These are phyloP conservation scores for Dactylellina parvicollis DNA, from an alignment of 2,329 filamentous ascomycete species.

Conservation along the genomic window DNA sequence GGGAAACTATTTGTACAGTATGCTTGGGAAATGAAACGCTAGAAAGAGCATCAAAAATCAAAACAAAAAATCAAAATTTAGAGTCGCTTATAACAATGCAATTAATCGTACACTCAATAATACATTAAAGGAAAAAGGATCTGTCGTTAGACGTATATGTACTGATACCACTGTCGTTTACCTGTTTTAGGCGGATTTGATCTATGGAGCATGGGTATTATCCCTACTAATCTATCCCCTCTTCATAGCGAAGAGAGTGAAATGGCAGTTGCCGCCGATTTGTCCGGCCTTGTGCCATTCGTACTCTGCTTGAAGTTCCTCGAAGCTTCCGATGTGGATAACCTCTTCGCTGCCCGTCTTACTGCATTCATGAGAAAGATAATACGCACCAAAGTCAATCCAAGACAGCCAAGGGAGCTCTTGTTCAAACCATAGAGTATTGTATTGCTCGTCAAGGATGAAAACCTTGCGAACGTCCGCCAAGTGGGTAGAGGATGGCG, in stretches of 20 bases:
- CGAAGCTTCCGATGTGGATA: slow-evolving; percentile 13
- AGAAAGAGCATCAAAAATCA: background rate
- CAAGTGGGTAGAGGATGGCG: background rate
- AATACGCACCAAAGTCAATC: slow-evolving; percentile 24
- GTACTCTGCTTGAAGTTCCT: slow-evolving; percentile 19
- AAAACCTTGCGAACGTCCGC: slow-evolving; percentile 10
- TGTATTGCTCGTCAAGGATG: slow-evolving; percentile 30
- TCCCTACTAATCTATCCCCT: background rate
- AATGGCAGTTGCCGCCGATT: slow-evolving; percentile 26
- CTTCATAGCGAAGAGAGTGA: slow-evolving; percentile 14
- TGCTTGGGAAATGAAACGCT: background rate
- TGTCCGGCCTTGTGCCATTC: slow-evolving; percentile 15
- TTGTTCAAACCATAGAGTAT: slow-evolving; percentile 12
- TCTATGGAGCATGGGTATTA: background rate
- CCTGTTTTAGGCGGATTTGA: background rate
- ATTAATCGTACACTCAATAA: no score
- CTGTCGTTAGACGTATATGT: no score
- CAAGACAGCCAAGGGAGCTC: slow-evolving; percentile 2
- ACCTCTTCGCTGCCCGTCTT: slow-evolving; percentile 12
- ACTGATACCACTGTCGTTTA: background rate
- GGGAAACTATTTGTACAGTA: slow-evolving; percentile 21
- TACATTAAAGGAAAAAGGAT: no score
- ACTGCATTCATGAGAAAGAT: slow-evolving; percentile 29
- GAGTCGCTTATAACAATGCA: no score
- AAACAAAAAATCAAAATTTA: slow-evolving; percentile 1